Evolutionary conservation across 2,329 filamentous ascomycete species (phyloP), one percentile per base, ranked within the genome.

Genomic region (Epichloe gansuensis): DNA sequence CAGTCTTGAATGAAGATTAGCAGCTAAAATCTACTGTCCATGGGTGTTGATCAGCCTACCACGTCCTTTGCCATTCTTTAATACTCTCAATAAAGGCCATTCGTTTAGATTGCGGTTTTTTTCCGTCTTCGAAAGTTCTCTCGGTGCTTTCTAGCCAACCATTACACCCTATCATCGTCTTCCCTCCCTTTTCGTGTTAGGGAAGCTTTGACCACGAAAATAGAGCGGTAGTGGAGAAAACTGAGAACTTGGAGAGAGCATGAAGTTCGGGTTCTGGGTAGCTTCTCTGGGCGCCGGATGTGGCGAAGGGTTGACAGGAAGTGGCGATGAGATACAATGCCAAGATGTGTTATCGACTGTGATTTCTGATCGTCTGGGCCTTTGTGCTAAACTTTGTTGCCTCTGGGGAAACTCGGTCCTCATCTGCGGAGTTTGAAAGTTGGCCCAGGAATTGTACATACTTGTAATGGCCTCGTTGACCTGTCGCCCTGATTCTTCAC

Each of bases 21-120:
- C 56, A 49, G 55, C 50, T 6, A 42, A n/a, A n/a, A 4, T 38
- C 11, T 44, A 48, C 4, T 23, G 9, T 9, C 21, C 21, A 4
- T 3, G 12, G 17, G 8, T 37, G n/a, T 35, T 3, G 12, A 6
- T 8, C 15, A 2, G 59, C 74, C 52, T 65, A 79, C 77, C 62
- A 81, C 67, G 34, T 75, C 77, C 50, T 74, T 78, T 12, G 77
- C 77, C 56, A 75, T 76, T 58, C 76, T 77, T 72, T 72, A 55
- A 79, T 66, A 47, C 67, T 69, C 52, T 74, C 70, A 3, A 78
- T 57, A 44, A 79, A 69, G 0, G 70, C 63, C 0, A 59, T 53
- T 55, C 69, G 74, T 59, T 72, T 76, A 42, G 64, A 61, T 0
- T 61, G 59, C 2, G 60, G 52, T 55, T 63, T 66, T 23, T 58